phyloP scores from a whole-genome alignment of 805 yeast genomes.

The Wickerhamomyces strasburgensis region DNA sequence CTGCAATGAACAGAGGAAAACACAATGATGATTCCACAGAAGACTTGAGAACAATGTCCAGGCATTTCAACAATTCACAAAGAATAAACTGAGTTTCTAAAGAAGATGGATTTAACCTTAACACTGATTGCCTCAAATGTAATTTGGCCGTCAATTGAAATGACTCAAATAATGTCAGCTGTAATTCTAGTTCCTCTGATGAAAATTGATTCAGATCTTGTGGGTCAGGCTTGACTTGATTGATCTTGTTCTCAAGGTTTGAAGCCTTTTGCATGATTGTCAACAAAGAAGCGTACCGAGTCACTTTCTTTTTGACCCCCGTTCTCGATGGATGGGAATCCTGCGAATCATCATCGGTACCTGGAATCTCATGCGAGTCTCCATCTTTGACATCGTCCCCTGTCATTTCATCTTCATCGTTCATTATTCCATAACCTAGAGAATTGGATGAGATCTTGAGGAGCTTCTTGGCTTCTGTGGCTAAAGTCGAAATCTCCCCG shows the following conservation, averaged over 20 bases:
- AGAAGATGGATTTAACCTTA: slow-evolving; percentile 54
- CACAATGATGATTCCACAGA: slow-evolving; percentile 67
- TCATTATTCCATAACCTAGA: slow-evolving; percentile 23
- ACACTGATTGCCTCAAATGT: slow-evolving; percentile 61
- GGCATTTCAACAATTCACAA: slow-evolving; percentile 46
- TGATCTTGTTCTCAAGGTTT: slow-evolving; percentile 45
- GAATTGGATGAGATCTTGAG: slow-evolving; percentile 27
- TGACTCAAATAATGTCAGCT: slow-evolving; percentile 64
- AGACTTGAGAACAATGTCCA: slow-evolving; percentile 60
- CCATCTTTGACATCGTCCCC: slow-evolving; percentile 11
- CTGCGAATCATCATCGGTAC: slow-evolving; percentile 18
- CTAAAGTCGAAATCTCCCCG: slow-evolving; percentile 63
- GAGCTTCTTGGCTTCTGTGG: slow-evolving; percentile 43
- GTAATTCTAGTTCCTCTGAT: slow-evolving; percentile 53
- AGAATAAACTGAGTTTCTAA: slow-evolving; percentile 58
- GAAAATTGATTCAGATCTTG: slow-evolving; percentile 36
- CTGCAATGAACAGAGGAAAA: slow-evolving; percentile 76
- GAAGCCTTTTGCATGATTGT: slow-evolving; percentile 31
- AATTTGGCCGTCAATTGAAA: slow-evolving; percentile 66
- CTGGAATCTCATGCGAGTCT: slow-evolving; percentile 21
- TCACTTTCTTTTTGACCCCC: slow-evolving; percentile 15
- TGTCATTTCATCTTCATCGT: slow-evolving; percentile 19
- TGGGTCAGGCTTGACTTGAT: slow-evolving; percentile 47
- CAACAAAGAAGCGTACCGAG: slow-evolving; percentile 31
- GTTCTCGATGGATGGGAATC: slow-evolving; percentile 7